These are phyloP conservation scores for Pisolithus marmoratus DNA, from an alignment of 768 basidiomycete species.

Conservation along the genomic window DNA sequence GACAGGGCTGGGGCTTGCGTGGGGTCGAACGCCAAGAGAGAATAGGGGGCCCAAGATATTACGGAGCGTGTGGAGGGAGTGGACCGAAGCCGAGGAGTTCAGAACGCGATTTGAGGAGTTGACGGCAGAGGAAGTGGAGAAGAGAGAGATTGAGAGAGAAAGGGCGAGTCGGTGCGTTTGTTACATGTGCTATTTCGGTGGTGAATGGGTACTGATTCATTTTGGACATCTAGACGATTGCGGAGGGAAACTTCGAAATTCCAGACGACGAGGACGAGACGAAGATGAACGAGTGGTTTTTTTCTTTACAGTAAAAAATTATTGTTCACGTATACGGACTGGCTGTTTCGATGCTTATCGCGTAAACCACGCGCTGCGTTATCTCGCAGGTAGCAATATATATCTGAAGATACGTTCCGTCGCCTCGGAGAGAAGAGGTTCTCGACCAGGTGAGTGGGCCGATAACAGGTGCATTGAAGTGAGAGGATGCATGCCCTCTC, in stretches of 20 bases:
- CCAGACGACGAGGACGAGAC: slow-evolving; percentile 41
- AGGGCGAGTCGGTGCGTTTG: slow-evolving; percentile 58
- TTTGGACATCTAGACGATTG: slow-evolving; percentile 39
- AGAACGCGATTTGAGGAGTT: slow-evolving; percentile 83
- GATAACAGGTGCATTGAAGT: too few relatives aligned
- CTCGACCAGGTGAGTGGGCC: too few relatives aligned
- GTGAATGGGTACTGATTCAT: slow-evolving; percentile 1
- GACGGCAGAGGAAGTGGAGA: slow-evolving; percentile 86
- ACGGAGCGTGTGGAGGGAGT: slow-evolving; percentile 91
- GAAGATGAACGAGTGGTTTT: slow-evolving; percentile 22
- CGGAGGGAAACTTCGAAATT: slow-evolving; percentile 65
- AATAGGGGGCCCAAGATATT: slow-evolving; percentile 77
- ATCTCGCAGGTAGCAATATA: too few relatives aligned
- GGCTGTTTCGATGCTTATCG: too few relatives aligned
- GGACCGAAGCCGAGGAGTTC: slow-evolving; percentile 89
- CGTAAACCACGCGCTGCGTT: too few relatives aligned
- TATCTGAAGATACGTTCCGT: too few relatives aligned
- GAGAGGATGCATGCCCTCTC: too few relatives aligned
- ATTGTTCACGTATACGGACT: too few relatives aligned
- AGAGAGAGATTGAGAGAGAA: slow-evolving; percentile 83
- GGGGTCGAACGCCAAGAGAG: slow-evolving; percentile 72
- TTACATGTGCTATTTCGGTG: background rate
- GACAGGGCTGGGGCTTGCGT: slow-evolving; percentile 72
- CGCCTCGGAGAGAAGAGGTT: too few relatives aligned
- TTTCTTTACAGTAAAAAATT: too few relatives aligned